Evolutionary conservation across 2,329 filamentous ascomycete species (phyloP), one percentile per base, ranked within the genome.

Genomic region (Herpotrichia juniperi): DNA sequence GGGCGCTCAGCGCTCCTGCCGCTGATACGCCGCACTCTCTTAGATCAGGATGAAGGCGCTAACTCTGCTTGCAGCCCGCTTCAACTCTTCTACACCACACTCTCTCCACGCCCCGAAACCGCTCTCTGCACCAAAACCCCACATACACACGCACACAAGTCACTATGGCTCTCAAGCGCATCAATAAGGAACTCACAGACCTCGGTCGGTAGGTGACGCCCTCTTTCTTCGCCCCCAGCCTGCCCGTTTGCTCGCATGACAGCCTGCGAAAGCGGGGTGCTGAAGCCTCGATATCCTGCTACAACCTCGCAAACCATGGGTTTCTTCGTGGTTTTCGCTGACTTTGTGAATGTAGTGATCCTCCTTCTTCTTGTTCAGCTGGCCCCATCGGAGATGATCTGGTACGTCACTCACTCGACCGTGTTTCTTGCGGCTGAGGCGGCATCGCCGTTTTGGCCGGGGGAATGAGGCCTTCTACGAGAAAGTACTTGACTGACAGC

Each of bases 351-450:
- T 53, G 59, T 69, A 97, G 94, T 82, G 94, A 99, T 77, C 94
- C 94, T 75, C 94, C 94, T 74, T 97, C 94, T 54, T 97, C 93
- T 67, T 99, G 94, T 87, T 97, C 93, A 75, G 94, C 94, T 71
- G 94, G 94, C 64, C 94, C 94, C 66, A 88, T 96, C 72, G 93
- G 93, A 77, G 93, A 97, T 83, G 94, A 99, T 83, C 79, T 99
- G 87, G 94, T 97, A 93, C 73, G 91, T 83, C 59, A 58, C 64
- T 55, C 63, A 51, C 59, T 58, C 48, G 57, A 50, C 55, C 42
- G 43, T 54, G 45, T 61, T 56, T 46, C 54, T 60, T 56, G 66
- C 67, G 68, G 67, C 67, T 68, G 64, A 64, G 59, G 59, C 67
- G 57, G 58, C 54, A 53, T 51, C 51, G 56, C 59, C 59, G 43